Conservation (phyloP, 352 stramenopile species). For the Peronospora belbahrii region DNA sequence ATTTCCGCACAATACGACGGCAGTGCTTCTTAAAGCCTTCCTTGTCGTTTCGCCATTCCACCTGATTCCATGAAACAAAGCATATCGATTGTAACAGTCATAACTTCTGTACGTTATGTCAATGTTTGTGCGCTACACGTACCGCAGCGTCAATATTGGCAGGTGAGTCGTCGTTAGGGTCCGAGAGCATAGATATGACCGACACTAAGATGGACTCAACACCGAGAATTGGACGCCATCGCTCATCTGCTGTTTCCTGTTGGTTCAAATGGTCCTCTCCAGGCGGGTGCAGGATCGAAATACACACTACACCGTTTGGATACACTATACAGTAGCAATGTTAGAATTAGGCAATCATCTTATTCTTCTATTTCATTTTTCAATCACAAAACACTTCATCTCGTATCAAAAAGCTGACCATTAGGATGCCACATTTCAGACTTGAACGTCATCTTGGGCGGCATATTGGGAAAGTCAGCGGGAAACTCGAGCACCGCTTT, state of each 20-base stretch:
- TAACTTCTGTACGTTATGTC: not conserved
- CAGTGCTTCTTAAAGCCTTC: conserved; percentile 91
- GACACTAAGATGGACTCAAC: conserved; percentile 93
- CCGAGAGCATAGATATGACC: conserved; percentile 98
- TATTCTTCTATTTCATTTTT: not conserved
- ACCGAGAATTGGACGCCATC: conserved; percentile 97
- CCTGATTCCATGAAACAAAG: conserved; percentile 28
- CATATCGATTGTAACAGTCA: conserved; percentile 2
- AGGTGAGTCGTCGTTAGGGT: conserved; percentile 98
- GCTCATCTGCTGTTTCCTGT: conserved; percentile 96
- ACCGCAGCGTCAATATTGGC: conserved; percentile 99
- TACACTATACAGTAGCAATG: conserved; percentile 81
- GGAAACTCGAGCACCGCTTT: conserved; percentile 96
- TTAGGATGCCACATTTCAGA: conserved; percentile 99
- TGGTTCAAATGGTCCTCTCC: conserved; percentile 97
- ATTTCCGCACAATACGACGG: conserved; percentile 87
- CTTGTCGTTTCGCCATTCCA: conserved; percentile 89
- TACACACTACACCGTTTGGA: conserved; percentile 96
- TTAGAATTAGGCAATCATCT: not conserved
- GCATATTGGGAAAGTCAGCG: conserved; percentile 97
- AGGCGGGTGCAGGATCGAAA: conserved; percentile 98
- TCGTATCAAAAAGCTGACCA: conserved; percentile 36
- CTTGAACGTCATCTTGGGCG: conserved; percentile 97
- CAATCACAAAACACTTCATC: not conserved
- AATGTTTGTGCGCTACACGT: conserved; percentile 20